Percentiles rank a stretch among this genome's conserved stretches.
phyloP scores from a whole-genome alignment of 495 filamentous ascomycete species.

The Aspergillus heteromorphus region DNA sequence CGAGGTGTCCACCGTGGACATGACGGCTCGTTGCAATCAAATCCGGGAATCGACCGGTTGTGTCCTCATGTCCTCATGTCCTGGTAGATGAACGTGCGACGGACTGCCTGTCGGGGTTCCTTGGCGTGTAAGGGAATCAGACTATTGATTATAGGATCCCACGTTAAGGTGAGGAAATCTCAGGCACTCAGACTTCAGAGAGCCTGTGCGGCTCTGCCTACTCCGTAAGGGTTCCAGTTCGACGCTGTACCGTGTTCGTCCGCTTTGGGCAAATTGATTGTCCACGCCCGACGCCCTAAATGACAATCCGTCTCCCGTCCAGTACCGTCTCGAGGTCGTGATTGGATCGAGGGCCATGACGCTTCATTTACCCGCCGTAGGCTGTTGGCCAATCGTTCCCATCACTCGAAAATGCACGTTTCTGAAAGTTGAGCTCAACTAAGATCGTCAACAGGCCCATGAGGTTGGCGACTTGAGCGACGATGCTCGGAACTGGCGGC shows the following conservation, averaged over 20 bases:
- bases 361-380: constrained; percentile 18
- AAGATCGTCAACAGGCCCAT: constrained; percentile 21
- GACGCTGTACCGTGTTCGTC: constrained; percentile 8
- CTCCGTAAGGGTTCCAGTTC: not conserved
- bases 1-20: no score
- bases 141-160: not conserved
- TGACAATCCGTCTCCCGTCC: constrained; percentile 14
- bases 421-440: constrained; percentile 18
- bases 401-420: constrained; percentile 12
- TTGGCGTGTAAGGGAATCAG: not conserved
- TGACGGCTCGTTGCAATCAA: not conserved
- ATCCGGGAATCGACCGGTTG: not conserved
- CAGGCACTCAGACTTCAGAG: not conserved
- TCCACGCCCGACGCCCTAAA: constrained; percentile 10
- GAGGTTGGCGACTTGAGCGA: constrained; percentile 9
- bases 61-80: not conserved
- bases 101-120: not conserved
- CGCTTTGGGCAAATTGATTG: constrained; percentile 7
- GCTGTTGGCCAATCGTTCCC: constrained; percentile 14
- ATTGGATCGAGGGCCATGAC: constrained; percentile 15
- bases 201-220: constrained; percentile 17
- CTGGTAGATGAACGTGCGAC: not conserved
- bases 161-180: not conserved
- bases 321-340: constrained; percentile 9
- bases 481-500: constrained; percentile 14